Evolutionary conservation across 2,329 filamentous ascomycete species (phyloP), one percentile per base, ranked within the genome.

Genomic region (Meredithiella fracta): DNA sequence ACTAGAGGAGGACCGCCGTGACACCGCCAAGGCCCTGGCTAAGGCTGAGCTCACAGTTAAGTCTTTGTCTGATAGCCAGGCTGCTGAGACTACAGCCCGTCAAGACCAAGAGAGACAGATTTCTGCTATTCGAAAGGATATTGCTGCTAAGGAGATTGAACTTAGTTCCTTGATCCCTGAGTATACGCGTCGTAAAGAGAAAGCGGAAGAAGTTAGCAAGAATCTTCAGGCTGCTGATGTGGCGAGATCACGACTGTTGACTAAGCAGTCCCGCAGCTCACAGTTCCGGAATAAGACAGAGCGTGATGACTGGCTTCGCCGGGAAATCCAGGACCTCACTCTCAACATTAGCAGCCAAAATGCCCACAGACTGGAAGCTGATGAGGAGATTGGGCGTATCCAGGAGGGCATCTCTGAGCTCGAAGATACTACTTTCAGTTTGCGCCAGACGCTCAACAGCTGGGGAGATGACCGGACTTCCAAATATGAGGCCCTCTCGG

Each of bases 261-360:
- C 86, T 53, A 98, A 98, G 67, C 91, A 98, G 69, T 88, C 85
- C 47, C 83, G 91, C 49, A 89, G 85, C 61, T 84, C 85, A 17
- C 85, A 88, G 60, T 98, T 95, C 68, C 85, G 78, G 64, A 94
- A 81, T 67, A 95, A 95, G 71, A 78, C 79, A 7, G 88, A 97
- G 65, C 83, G 94, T 47, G 91, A 98, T 67, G 78, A 80, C 37
- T 96, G 80, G 74, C 73, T 98, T 52, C 80, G 80, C 59, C 77
- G 80, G 60, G 85, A 96, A 68, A 86, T 97, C 56, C 75, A 85
- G 47, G 85, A 94, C 37, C 79, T 90, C 55, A 85, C 88, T 61
- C 72, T 79, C 37, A 85, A 85, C 3, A 73, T 95, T 29, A 83
- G 82, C 37, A 83, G 80, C 15, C 85, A 94, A 62, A 92, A 90